Evolutionary conservation across 441 rosid genomes (phyloP), one percentile per base, ranked within the genome.

Genomic region (Euphorbia schlechtendalii): DNA sequence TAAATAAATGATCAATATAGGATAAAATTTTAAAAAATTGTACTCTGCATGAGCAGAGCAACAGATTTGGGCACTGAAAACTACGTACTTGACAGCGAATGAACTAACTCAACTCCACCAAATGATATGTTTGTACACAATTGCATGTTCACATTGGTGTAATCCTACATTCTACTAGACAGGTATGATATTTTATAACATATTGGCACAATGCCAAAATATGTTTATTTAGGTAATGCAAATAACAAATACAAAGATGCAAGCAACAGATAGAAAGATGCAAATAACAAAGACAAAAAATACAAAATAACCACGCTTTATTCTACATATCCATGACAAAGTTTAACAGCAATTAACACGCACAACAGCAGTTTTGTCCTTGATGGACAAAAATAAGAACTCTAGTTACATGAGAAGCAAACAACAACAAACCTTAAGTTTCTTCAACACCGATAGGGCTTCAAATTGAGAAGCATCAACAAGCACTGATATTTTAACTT

Each of bases 391-490:
- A 59, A 38, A 28, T 24, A 60, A 59, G 21, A 40, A 8, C 54
- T 27, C 56, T 36, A 24, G 7, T 20, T 56, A 34, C 14, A 53
- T 13, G 22, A 68, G 30, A 71, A 34, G 67, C 25, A 66, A 70
- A 41, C 25, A 36, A 34, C 70, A 73, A 66, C 49, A 52, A 76
- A 93, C 98, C 96, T 85, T 83, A 68, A 88, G 84, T 72, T 85
- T 88, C 82, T 88, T 86, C 61, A 93, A 75, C 74, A 79, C 78
- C 3, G 74, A 72, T 46, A 88, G 59, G 65, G 96, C 87, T 79
- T 88, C 95, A 81, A 80, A 81, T 80, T 93, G 96, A 59, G 88
- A 69, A 45, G 88, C 76, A 80, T 93, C 97, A 71, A 80, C 75
- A 9, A 72, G 65, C 69, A 82, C 76, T 20, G 78, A 71, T 45